Evolutionary conservation across 2,329 filamentous ascomycete genomes (phyloP).

Genomic region (Stachybotrys echinatus): DNA sequence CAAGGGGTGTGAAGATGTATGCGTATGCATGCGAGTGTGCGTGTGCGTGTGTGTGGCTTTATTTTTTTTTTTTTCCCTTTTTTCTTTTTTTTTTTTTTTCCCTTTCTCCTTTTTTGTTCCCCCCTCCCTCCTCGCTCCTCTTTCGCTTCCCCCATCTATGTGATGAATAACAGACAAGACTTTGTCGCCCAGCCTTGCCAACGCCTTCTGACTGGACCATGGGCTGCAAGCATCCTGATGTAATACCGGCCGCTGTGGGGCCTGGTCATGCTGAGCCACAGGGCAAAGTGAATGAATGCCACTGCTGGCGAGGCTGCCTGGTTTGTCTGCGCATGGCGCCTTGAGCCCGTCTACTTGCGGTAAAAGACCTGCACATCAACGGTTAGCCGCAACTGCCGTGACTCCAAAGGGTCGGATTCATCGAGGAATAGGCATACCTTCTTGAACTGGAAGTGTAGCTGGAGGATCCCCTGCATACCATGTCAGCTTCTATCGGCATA

Average conservation of each 20-base stretch:
- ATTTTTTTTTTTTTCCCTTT: too few species aligned
- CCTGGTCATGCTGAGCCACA: neutral
- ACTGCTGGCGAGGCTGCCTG: neutral
- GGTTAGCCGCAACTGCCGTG: too few species aligned
- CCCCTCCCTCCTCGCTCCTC: too few species aligned
- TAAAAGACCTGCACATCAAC: slow-evolving; percentile 45
- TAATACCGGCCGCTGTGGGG: neutral
- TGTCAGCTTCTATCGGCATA: slow-evolving; percentile 11
- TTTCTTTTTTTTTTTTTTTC: too few species aligned
- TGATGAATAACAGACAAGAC: neutral
- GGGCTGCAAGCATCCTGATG: neutral
- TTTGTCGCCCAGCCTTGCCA: neutral
- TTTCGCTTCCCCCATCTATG: neutral
- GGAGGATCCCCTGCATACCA: slow-evolving; percentile 71
- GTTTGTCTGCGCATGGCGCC: too few species aligned
- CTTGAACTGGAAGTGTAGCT: slow-evolving; percentile 98
- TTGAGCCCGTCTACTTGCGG: slow-evolving; percentile 46
- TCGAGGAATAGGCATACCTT: too few species aligned
- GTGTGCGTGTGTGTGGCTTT: too few species aligned
- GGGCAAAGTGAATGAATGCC: neutral
- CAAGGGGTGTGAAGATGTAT: too few species aligned
- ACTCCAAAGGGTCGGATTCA: too few species aligned
- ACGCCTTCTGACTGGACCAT: neutral
- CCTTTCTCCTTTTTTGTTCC: too few species aligned
- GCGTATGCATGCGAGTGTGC: too few species aligned